Evolutionary conservation across 306 rosid genomes (phyloP).

Genomic region (Mimosa pudica): DNA sequence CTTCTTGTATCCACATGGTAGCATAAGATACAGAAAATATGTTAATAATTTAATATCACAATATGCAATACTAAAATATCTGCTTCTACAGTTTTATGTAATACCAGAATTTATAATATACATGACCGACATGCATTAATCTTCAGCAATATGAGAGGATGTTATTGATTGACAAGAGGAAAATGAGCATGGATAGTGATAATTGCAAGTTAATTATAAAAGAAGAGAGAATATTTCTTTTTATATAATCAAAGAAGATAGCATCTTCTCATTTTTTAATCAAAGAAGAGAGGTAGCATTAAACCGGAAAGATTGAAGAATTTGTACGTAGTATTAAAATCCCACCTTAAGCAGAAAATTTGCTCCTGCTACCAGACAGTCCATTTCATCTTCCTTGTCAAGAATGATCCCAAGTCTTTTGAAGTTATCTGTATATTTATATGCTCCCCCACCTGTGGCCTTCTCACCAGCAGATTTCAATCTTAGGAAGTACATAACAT

Average conservation of each 20-base stretch:
- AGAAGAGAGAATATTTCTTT: conserved; percentile 22
- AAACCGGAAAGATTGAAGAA: conserved; percentile 22
- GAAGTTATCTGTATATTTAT: conserved; percentile 76
- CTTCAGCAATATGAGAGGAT: conserved; percentile 4
- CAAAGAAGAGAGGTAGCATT: conserved; percentile 20
- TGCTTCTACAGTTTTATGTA: conserved; percentile 1
- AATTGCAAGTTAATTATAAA: conserved; percentile 19
- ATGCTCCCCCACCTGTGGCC: conserved; percentile 99
- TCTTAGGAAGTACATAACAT: conserved; percentile 39
- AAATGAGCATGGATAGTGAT: conserved; percentile 7
- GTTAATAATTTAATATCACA: neutral
- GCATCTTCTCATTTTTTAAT: neutral
- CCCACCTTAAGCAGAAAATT: conserved; percentile 94
- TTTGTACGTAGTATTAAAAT: conserved; percentile 33
- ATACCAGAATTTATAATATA: conserved; percentile 1
- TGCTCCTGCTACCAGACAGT: conserved; percentile 95
- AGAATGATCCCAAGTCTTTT: conserved; percentile 72
- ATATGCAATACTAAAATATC: neutral
- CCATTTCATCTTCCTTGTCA: conserved; percentile 96
- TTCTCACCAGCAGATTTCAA: conserved; percentile 50
- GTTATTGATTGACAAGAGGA: conserved; percentile 21
- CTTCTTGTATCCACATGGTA: conserved; percentile 1
- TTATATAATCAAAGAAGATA: conserved; percentile 20
- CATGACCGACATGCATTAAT: conserved; percentile 3
- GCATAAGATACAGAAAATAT: neutral